Conservation (phyloP, 2,329 filamentous ascomycete species). For the Coniochaeta prunicola region DNA sequence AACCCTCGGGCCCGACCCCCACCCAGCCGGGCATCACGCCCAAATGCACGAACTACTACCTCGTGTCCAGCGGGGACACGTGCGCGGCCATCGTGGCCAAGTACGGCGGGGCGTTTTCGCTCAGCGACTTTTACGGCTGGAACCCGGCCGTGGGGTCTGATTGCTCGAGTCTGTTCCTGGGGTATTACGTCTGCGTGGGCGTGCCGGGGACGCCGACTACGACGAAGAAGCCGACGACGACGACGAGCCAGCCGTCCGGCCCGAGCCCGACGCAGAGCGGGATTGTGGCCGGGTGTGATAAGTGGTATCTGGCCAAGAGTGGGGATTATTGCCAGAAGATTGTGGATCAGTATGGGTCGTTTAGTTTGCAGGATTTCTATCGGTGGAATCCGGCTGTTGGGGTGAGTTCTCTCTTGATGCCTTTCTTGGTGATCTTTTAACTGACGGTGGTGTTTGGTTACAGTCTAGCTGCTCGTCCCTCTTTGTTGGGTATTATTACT, state of each 20-base stretch:
- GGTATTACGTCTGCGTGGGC: constrained; percentile 1
- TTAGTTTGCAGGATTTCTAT: background rate
- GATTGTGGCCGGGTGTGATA: background rate
- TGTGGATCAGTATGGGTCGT: background rate
- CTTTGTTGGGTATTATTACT: constrained; percentile 1
- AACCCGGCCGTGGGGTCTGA: background rate
- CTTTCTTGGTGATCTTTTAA: background rate
- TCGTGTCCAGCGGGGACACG: background rate
- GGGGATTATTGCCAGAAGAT: background rate
- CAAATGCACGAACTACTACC: background rate
- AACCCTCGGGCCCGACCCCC: background rate
- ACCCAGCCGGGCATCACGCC: background rate
- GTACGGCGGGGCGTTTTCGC: background rate
- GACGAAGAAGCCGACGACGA: background rate
- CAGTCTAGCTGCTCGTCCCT: background rate
- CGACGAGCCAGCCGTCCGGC: background rate
- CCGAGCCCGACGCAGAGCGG: background rate
- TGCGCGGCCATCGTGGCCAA: background rate
- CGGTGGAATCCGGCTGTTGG: background rate
- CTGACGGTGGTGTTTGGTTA: background rate
- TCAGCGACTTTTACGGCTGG: background rate
- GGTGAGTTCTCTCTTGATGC: background rate
- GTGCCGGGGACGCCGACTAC: background rate
- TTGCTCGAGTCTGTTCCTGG: background rate
- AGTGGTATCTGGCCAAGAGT: background rate